Conservation (phyloP, 78 protist species). For the Fonticula alba region DNA sequence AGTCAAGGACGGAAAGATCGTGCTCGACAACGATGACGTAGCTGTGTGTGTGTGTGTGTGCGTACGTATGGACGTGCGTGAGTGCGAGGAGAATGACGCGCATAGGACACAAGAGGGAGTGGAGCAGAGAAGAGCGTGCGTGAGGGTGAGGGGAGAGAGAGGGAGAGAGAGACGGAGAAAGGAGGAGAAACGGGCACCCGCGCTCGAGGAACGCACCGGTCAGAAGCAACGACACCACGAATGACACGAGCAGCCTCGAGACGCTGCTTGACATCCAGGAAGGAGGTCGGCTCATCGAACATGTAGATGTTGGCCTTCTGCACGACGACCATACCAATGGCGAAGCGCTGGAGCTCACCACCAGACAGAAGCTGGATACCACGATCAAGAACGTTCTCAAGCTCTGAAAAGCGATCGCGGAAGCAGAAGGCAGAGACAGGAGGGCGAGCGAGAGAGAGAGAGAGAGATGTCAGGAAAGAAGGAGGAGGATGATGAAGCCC, state of each 20-base stretch:
- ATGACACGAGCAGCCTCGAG: slow-evolving; percentile 86
- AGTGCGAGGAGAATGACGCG: neutral
- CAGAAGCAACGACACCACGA: slow-evolving; percentile 47
- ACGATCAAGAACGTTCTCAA: slow-evolving; percentile 47
- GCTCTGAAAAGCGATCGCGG: slow-evolving; percentile 32
- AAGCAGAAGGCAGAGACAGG: too few species aligned
- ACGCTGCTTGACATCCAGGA: slow-evolving; percentile 96
- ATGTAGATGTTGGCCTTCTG: slow-evolving; percentile 68
- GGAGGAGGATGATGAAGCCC: too few species aligned
- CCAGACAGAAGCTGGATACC: slow-evolving; percentile 80
- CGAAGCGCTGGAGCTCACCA: slow-evolving; percentile 99
- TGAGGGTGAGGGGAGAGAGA: too few species aligned
- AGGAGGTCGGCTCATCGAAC: slow-evolving; percentile 99
- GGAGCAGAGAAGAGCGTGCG: too few species aligned
- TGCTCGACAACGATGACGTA: slow-evolving; percentile 97
- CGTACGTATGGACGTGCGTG: neutral
- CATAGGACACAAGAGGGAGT: too few species aligned
- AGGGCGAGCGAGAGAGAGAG: too few species aligned
- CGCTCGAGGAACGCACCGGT: slow-evolving; percentile 2
- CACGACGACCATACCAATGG: slow-evolving; percentile 62
- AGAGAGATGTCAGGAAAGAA: too few species aligned
- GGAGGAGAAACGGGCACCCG: neutral
- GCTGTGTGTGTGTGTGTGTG: neutral
- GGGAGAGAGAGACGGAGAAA: too few species aligned
- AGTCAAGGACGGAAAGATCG: slow-evolving; percentile 95